Conservation (phyloP, 306 rosid genomes). For the Mucuna pruriens region DNA sequence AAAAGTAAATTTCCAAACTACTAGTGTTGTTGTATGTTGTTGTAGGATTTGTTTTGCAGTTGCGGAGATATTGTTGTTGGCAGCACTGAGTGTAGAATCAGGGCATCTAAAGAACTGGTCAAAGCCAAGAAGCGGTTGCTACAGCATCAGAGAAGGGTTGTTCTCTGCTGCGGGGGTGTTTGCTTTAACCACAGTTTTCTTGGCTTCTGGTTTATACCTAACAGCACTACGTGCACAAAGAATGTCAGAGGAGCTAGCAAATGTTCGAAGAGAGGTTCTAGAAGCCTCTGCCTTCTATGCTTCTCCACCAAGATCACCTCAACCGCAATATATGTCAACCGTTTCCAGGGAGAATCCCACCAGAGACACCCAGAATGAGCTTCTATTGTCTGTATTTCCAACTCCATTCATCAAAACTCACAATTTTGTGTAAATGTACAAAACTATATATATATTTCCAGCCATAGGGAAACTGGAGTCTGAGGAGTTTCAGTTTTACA, state of each 20-base stretch:
- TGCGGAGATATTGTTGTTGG: slow-evolving; percentile 78
- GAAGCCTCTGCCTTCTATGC: slow-evolving; percentile 61
- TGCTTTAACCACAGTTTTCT: slow-evolving; percentile 69
- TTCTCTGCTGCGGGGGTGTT: slow-evolving; percentile 84
- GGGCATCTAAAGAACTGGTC: slow-evolving; percentile 84
- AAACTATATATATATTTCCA: background rate
- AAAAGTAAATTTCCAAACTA: too few species aligned
- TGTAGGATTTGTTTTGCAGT: slow-evolving; percentile 85
- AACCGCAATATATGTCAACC: slow-evolving; percentile 41
- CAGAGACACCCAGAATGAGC: slow-evolving; percentile 41
- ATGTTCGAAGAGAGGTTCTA: slow-evolving; percentile 56
- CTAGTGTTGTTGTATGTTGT: background rate
- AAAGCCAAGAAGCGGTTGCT: slow-evolving; percentile 62
- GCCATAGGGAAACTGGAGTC: slow-evolving; percentile 5
- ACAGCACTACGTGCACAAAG: slow-evolving; percentile 71
- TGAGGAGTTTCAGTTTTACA: background rate
- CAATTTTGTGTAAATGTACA: slow-evolving; percentile 36
- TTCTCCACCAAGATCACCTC: slow-evolving; percentile 81
- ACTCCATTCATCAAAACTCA: slow-evolving; percentile 54
- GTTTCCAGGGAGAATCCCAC: slow-evolving; percentile 73
- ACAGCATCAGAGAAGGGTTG: slow-evolving; percentile 61
- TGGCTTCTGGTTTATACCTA: slow-evolving; percentile 74
- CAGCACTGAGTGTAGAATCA: slow-evolving; percentile 82
- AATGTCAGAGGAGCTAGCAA: slow-evolving; percentile 54
- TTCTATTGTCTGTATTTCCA: slow-evolving; percentile 49